phyloP scores from a whole-genome alignment of 768 basidiomycete genomes.

The Lentinula aciculospora region DNA sequence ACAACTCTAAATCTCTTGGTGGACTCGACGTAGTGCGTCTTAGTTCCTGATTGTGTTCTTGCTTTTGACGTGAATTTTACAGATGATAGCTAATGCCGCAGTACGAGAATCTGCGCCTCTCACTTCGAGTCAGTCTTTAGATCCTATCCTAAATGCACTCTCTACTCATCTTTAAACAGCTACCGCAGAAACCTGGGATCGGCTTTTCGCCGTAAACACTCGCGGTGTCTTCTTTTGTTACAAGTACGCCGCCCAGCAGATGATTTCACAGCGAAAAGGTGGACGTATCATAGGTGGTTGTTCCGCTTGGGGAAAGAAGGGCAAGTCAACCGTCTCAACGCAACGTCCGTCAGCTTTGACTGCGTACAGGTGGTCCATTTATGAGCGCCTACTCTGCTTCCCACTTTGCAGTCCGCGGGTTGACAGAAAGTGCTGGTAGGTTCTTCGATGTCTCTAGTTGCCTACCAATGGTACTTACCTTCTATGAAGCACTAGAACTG shows the following conservation, averaged over 20 bases:
- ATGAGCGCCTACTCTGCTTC: slow-evolving; percentile 23
- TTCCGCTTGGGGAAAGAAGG: slow-evolving; percentile 23
- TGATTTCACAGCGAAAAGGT: slow-evolving; percentile 23
- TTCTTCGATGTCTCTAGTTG: background rate
- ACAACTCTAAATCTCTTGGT: slow-evolving; percentile 16
- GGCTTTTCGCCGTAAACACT: slow-evolving; percentile 13
- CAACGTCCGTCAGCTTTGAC: no score
- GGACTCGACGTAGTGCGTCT: slow-evolving; percentile 25
- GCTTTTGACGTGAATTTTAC: no score
- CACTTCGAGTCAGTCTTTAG: background rate
- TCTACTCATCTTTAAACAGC: background rate
- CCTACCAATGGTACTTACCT: no score
- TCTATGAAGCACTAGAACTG: slow-evolving; percentile 6
- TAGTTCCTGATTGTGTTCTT: no score
- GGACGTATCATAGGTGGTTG: slow-evolving; percentile 22
- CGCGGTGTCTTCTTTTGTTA: slow-evolving; percentile 17
- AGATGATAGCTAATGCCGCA: slow-evolving; percentile 18
- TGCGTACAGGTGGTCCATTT: background rate
- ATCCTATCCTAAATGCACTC: background rate
- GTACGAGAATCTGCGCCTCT: background rate
- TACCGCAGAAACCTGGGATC: slow-evolving; percentile 10
- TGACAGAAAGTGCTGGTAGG: slow-evolving; percentile 23
- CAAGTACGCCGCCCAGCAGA: slow-evolving; percentile 18
- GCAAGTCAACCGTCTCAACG: background rate
- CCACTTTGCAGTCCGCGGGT: slow-evolving; percentile 30